Base-by-base conservation (phyloP, 371 early-diverging fungal species). In the Lichtheimia ornata region DNA sequence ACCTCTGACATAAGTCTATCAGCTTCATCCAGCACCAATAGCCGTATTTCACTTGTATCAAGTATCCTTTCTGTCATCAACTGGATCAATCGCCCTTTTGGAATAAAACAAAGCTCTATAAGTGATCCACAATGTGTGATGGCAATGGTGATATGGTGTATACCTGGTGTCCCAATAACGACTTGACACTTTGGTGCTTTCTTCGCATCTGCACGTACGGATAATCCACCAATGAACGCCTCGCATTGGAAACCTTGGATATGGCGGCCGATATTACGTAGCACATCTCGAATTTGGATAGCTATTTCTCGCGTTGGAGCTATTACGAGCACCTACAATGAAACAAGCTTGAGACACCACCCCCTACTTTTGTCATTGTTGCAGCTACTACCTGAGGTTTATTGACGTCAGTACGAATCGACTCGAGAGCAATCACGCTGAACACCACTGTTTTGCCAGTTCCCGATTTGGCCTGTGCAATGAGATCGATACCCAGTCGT, bases 361-460 rank as follows among this genome's bases (percentile, higher is more conserved):
- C 11, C 35, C 35, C 35, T 22, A 35, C 35, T 35, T 35, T 35
- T 35, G 35, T 20, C 22, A 47, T 27, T 30, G 20, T 40, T 14
- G 13, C 25, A 47, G 65, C 44, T 61, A 74, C 44, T 61, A 74
- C 81, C 51, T 81, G 81, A 1, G 76, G 71, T 15, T 28, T 18
- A 20, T 25, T 56, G 2, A 65, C 17, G 5, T 50, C 14, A 6
- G 76, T 59, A 63, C 91, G 84, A 60, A 94, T 80, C 13, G 73
- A 62, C 69, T 97, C 96, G 22, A 98, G 79, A 6, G 90, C 84
- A 22, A 92, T 91, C 56, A 96, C 91, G n/a, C 92, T 86, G 82
- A 98, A 98, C 1, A 96, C 96, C 24, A 94, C 94, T 0, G 98
- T 97, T 70, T 98, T 98, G 35, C 98, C 98, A 5, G 98, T 97